phyloP scores from a whole-genome alignment of 2,329 filamentous ascomycete species.

The Hymenoscyphus infarciens region DNA sequence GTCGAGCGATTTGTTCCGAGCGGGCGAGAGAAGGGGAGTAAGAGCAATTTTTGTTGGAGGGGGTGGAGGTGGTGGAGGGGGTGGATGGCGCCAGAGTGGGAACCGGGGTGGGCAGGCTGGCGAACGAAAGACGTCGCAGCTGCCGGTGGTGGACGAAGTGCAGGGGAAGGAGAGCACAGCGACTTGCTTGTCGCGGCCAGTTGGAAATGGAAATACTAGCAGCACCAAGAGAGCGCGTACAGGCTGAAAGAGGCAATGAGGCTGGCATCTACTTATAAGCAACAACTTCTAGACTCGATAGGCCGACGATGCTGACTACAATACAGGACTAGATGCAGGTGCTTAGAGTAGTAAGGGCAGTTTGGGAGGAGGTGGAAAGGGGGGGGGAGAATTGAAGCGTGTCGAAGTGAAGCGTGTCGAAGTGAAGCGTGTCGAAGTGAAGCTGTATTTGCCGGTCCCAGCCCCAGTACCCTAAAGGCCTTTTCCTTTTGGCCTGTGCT shows the following conservation, averaged over 20 bases:
- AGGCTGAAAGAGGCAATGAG: conserved; percentile 12
- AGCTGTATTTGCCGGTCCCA: not conserved
- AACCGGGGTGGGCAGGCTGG: conserved; percentile 9
- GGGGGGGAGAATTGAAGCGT: too few species aligned
- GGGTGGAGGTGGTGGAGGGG: conserved; percentile 16
- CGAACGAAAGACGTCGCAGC: conserved; percentile 14
- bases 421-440: not conserved
- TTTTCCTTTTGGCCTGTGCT: not conserved
- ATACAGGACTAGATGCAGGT: not conserved
- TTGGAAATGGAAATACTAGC: not conserved
- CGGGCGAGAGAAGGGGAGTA: conserved; percentile 9
- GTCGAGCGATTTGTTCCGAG: conserved; percentile 43
- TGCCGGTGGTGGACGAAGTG: conserved; percentile 6
- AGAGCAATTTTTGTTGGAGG: conserved; percentile 26
- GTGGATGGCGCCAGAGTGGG: conserved; percentile 25
- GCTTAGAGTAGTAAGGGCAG: not conserved
- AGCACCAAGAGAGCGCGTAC: conserved; percentile 15
- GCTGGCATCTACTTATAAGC: conserved; percentile 10
- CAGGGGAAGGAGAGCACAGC: not conserved
- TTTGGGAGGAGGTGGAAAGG: not conserved
- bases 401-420: not conserved
- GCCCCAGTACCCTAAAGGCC: not conserved
- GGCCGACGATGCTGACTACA: not conserved
- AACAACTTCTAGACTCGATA: conserved; percentile 4
- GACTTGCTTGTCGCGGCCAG: conserved; percentile 9